These are phyloP conservation scores for Fraxinus latifolia DNA, from an alignment of 305 asterid genomes.

Conservation along the genomic window DNA sequence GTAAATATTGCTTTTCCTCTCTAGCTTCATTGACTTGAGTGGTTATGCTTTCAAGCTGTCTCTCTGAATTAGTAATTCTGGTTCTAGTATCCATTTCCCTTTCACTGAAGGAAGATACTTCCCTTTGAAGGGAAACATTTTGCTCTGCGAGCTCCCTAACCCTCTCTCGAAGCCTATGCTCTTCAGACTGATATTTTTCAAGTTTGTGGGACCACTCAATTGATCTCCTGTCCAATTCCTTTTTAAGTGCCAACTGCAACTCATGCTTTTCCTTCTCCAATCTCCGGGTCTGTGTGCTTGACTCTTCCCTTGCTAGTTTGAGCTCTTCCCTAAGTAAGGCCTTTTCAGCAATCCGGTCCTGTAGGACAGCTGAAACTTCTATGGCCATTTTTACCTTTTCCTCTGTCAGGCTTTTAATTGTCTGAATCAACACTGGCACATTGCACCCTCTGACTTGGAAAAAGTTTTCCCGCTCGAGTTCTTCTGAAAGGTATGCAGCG, in stretches of 20 bases:
- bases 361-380: conserved; percentile 56
- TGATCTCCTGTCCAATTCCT: conserved; percentile 90
- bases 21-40: conserved; percentile 46
- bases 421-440: conserved; percentile 55
- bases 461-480: conserved; percentile 55
- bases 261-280: conserved; percentile 83
- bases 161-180: conserved; percentile 90
- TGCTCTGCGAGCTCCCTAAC: conserved; percentile 94
- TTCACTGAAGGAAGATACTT: conserved; percentile 66
- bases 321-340: conserved; percentile 60
- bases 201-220: conserved; percentile 83
- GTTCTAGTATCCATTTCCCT: conserved; percentile 51
- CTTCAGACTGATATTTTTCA: conserved; percentile 82
- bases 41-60: conserved; percentile 56
- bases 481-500: conserved; percentile 61
- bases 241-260: conserved; percentile 70
- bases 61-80: conserved; percentile 49
- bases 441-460: conserved; percentile 51
- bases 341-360: conserved; percentile 77
- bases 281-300: conserved; percentile 48
- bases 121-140: conserved; percentile 87
- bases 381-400: conserved; percentile 73
- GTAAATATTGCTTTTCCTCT: conserved; percentile 58
- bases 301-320: conserved; percentile 43
- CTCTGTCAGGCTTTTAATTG: conserved; percentile 55